phyloP scores from a whole-genome alignment of 2,329 filamentous ascomycete species.

The Microdochium trichocladiopsis region DNA sequence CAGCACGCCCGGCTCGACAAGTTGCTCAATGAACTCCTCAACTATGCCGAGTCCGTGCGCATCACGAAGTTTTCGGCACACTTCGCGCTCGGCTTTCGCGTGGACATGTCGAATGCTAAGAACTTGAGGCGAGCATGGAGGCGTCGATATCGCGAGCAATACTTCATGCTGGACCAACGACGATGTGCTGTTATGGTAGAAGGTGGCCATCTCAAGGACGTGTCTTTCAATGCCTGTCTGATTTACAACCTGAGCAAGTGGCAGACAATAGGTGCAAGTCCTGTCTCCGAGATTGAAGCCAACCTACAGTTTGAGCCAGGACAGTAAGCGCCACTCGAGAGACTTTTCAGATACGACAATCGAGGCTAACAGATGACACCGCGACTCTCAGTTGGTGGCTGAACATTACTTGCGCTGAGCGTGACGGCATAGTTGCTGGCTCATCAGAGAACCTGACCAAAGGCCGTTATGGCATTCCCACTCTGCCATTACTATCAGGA shows the following conservation, averaged over 20 bases:
- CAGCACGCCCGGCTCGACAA: slow-evolving; percentile 24
- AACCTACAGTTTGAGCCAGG: slow-evolving; percentile 37
- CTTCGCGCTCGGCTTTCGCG: slow-evolving; percentile 20
- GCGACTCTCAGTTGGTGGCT: slow-evolving; percentile 53
- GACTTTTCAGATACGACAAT: neutral
- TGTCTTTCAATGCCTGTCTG: slow-evolving; percentile 27
- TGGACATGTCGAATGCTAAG: slow-evolving; percentile 27
- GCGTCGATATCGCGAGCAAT: slow-evolving; percentile 33
- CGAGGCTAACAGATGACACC: slow-evolving; percentile 8
- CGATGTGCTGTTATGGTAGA: slow-evolving; percentile 27
- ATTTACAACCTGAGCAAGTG: slow-evolving; percentile 24
- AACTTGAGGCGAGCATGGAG: slow-evolving; percentile 34
- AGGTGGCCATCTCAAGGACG: slow-evolving; percentile 30
- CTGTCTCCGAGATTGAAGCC: slow-evolving; percentile 30
- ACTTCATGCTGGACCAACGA: slow-evolving; percentile 36
- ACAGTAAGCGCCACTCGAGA: slow-evolving; percentile 29
- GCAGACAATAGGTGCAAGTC: slow-evolving; percentile 23
- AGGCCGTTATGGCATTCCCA: slow-evolving; percentile 35
- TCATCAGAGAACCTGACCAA: slow-evolving; percentile 36
- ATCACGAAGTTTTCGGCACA: slow-evolving; percentile 17
- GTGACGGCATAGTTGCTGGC: slow-evolving; percentile 45
- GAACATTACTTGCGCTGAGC: slow-evolving; percentile 45
- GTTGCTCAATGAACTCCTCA: slow-evolving; percentile 34
- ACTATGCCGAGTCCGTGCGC: slow-evolving; percentile 27
- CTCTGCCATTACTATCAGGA: slow-evolving; percentile 44